Percentiles rank a stretch among this genome's conserved stretches.
Conservation (phyloP, 2,329 filamentous ascomycete genomes). For the Parastagonospora avenae region DNA sequence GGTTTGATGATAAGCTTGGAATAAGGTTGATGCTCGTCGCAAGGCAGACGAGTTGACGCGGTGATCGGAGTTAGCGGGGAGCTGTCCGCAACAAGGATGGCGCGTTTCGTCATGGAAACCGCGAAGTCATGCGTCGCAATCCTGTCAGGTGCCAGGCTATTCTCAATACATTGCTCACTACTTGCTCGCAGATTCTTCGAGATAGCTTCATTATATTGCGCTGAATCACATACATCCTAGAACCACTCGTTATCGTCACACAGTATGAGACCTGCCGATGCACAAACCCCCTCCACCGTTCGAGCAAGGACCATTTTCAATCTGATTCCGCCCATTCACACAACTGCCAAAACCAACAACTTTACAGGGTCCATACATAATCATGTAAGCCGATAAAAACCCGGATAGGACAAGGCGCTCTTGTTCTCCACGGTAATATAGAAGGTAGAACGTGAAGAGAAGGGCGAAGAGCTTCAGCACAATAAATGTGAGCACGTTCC, state of each 20-base stretch:
- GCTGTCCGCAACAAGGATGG: conserved; percentile 10
- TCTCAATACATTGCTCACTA: too few relatives aligned
- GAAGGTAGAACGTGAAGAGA: not conserved
- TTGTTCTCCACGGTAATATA: not conserved
- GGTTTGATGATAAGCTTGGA: conserved; percentile 1
- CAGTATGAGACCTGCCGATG: too few relatives aligned
- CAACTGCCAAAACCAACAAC: too few relatives aligned
- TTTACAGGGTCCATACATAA: not conserved
- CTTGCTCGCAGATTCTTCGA: too few relatives aligned
- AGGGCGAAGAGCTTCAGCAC: not conserved
- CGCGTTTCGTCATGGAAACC: conserved; percentile 7
- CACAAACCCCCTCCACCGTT: too few relatives aligned
- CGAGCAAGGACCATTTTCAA: too few relatives aligned
- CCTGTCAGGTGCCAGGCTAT: too few relatives aligned
- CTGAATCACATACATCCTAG: too few relatives aligned
- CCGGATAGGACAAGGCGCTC: not conserved
- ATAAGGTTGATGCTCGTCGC: conserved; percentile 7
- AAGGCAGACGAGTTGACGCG: conserved; percentile 22
- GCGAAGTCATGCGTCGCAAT: conserved; percentile 7
- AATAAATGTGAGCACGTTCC: not conserved
- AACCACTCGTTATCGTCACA: too few relatives aligned
- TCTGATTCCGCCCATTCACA: too few relatives aligned
- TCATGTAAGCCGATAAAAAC: not conserved
- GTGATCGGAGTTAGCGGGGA: conserved; percentile 28
- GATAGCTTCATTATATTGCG: too few relatives aligned